These are phyloP conservation scores for Perkinsus chesapeaki DNA, from an alignment of 169 alveolate genomes.

Conservation along the genomic window DNA sequence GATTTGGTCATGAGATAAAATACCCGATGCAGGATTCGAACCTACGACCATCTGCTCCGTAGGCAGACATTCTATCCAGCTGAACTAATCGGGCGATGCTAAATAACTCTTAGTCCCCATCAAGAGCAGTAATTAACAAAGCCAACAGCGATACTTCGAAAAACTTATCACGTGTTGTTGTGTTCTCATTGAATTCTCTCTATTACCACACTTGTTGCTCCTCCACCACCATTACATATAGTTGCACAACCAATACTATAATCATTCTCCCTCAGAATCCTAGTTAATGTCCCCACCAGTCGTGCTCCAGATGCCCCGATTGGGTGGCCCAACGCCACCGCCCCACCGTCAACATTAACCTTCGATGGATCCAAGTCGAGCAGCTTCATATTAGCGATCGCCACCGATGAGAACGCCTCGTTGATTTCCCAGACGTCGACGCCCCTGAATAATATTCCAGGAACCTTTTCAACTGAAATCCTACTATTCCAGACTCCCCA, in stretches of 20 bases:
- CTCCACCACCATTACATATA: slow-evolving; percentile 77
- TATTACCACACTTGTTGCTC: slow-evolving; percentile 64
- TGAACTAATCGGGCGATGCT: not conserved
- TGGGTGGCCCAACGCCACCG: slow-evolving; percentile 86
- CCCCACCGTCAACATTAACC: slow-evolving; percentile 85
- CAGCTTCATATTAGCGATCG: slow-evolving; percentile 59
- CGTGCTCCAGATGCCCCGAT: slow-evolving; percentile 74
- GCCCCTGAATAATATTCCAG: not conserved
- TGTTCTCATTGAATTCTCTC: slow-evolving; percentile 32
- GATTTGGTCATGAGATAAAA: not conserved
- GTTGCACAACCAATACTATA: slow-evolving; percentile 59
- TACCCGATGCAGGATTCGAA: not conserved
- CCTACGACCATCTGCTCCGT: not conserved
- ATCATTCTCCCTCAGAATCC: slow-evolving; percentile 47
- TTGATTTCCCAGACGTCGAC: slow-evolving; percentile 74
- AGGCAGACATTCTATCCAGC: not conserved
- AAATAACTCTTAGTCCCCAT: no score
- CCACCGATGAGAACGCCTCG: slow-evolving; percentile 80
- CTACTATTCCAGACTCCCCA: no score
- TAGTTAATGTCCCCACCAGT: slow-evolving; percentile 51
- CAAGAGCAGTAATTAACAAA: no score
- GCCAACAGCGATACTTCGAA: no score
- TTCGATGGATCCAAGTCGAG: slow-evolving; percentile 54
- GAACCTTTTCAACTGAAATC: not conserved
- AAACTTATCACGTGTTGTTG: no score